Evolutionary conservation across 83 land plant species (phyloP).

Genomic region (Thuja plicata): DNA sequence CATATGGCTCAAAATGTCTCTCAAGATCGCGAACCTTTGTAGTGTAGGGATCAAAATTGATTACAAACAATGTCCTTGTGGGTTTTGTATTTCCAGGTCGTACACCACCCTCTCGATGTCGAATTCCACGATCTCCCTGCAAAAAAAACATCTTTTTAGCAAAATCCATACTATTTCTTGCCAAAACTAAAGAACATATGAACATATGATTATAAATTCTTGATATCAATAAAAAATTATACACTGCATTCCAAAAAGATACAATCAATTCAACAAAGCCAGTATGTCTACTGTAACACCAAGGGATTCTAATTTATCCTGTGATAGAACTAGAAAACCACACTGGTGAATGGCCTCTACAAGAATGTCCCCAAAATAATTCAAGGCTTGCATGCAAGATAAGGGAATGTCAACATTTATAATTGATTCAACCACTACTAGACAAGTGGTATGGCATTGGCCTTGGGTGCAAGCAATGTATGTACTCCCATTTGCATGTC

Average conservation of each 20-base stretch:
- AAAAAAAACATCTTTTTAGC: background rate
- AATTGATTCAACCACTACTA: background rate
- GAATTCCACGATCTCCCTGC: conserved; percentile 84
- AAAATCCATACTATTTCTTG: conserved; percentile 2
- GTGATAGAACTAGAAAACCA: background rate
- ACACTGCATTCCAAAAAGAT: background rate
- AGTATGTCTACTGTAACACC: background rate
- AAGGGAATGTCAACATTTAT: background rate
- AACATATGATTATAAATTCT: background rate
- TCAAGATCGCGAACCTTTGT: conserved; percentile 76
- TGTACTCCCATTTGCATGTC: background rate
- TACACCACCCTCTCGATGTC: conserved; percentile 68
- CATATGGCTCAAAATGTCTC: conserved; percentile 87
- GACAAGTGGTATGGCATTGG: background rate
- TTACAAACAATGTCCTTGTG: conserved; percentile 44
- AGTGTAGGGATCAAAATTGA: conserved; percentile 77
- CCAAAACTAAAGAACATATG: background rate
- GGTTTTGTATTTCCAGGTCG: conserved; percentile 69
- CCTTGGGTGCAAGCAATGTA: background rate
- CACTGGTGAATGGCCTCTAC: background rate
- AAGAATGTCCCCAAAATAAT: background rate
- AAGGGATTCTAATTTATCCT: background rate
- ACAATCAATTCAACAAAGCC: background rate
- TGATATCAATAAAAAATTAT: background rate
- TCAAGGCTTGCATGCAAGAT: background rate